A percentile compares a stretch with the other conserved stretches of the same genome.
phyloP scores from a whole-genome alignment of 2,329 filamentous ascomycete species.

The Fusarium albidum region DNA sequence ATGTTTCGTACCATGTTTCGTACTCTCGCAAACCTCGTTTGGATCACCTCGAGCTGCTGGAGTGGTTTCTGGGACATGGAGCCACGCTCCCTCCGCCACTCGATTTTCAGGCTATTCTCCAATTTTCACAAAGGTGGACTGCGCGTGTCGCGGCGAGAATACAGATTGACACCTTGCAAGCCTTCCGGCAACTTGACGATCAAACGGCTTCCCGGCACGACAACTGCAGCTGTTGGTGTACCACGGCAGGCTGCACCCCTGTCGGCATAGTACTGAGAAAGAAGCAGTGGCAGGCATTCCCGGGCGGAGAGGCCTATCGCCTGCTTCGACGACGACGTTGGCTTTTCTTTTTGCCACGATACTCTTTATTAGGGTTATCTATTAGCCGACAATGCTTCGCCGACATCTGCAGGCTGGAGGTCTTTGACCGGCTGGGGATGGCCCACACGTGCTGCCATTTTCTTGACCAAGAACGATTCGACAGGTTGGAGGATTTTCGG shows the following conservation, averaged over 20 bases:
- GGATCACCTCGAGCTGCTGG: neutral
- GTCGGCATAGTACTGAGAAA: neutral
- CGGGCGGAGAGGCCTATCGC: too few relatives aligned
- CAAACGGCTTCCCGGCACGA: neutral
- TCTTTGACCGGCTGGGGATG: slow-evolving; percentile 5
- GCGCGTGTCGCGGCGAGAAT: fast-evolving
- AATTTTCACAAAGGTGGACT: fast-evolving
- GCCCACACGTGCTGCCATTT: neutral
- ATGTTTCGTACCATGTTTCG: too few relatives aligned
- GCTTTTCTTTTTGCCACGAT: neutral
- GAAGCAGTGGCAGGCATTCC: neutral
- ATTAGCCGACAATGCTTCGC: neutral
- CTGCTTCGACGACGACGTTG: neutral
- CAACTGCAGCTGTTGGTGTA: slow-evolving; percentile 1
- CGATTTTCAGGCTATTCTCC: neutral
- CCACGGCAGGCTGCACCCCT: neutral
- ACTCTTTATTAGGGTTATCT: neutral
- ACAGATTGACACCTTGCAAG: neutral
- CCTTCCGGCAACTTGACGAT: neutral
- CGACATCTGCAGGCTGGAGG: slow-evolving; percentile 1
- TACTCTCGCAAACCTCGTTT: too few relatives aligned
- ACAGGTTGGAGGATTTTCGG: neutral
- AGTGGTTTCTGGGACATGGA: neutral
- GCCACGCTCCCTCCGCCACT: neutral
- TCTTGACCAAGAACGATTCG: neutral